Evolutionary conservation across 495 filamentous ascomycete species (phyloP).

Genomic region (Talaromyces stipitatus): DNA sequence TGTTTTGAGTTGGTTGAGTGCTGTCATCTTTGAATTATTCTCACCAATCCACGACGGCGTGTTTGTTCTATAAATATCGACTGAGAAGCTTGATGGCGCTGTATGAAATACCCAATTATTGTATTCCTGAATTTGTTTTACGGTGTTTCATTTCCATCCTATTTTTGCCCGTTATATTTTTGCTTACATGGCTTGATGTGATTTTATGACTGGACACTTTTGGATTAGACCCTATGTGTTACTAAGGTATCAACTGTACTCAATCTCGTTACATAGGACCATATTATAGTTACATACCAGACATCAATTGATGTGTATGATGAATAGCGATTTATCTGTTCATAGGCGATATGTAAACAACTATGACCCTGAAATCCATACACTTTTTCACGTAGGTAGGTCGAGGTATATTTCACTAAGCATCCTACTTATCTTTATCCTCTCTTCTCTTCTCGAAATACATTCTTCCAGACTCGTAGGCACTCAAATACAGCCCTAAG

Average conservation of each 20-base stretch:
- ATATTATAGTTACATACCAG: neutral
- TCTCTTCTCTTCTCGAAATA: conserved; percentile 53
- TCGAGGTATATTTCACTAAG: neutral
- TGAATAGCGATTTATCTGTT: neutral
- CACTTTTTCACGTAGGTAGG: too few species aligned
- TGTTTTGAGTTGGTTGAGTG: neutral
- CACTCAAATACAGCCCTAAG: conserved; percentile 75
- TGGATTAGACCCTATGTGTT: neutral
- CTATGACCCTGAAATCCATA: too few species aligned
- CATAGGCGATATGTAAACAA: too few species aligned
- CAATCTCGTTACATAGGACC: neutral
- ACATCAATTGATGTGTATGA: neutral
- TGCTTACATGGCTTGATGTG: neutral
- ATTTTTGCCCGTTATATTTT: neutral
- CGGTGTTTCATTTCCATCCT: neutral
- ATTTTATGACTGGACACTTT: neutral
- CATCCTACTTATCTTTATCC: neutral
- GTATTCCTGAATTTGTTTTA: neutral
- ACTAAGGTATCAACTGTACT: neutral
- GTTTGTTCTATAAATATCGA: neutral
- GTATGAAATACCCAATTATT: neutral
- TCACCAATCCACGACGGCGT: neutral
- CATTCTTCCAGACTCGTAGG: conserved; percentile 72
- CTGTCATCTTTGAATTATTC: neutral
- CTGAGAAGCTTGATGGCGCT: neutral